These are phyloP conservation scores for Aspergillus sparsus DNA, from an alignment of 495 filamentous ascomycete species.

Conservation along the genomic window DNA sequence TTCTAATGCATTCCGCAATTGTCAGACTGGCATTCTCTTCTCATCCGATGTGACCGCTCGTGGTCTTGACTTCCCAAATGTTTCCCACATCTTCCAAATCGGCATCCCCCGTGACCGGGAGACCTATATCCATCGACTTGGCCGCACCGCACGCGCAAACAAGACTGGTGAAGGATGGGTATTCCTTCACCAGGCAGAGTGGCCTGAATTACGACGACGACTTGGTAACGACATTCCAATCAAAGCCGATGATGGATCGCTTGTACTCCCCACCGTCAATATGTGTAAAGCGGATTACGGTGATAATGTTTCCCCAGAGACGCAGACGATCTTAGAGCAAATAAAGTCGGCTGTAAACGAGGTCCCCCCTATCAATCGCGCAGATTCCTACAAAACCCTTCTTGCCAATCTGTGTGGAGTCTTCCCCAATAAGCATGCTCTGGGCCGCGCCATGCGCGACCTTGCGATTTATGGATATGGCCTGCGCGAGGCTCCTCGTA, in stretches of 20 bases:
- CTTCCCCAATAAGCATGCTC: slow-evolving; percentile 32
- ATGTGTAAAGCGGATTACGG: slow-evolving; percentile 43
- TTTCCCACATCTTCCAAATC: slow-evolving; percentile 71
- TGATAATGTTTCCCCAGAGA: slow-evolving; percentile 24
- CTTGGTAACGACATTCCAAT: slow-evolving; percentile 65
- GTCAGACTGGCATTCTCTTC: slow-evolving; percentile 71
- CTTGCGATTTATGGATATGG: slow-evolving; percentile 62
- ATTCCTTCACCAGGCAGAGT: slow-evolving; percentile 63
- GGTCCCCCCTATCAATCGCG: slow-evolving; percentile 43
- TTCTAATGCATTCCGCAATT: slow-evolving; percentile 69
- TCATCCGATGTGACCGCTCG: slow-evolving; percentile 93
- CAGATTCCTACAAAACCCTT: slow-evolving; percentile 54
- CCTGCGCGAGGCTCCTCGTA: slow-evolving; percentile 54
- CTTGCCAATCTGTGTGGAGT: slow-evolving; percentile 39
- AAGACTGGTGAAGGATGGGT: slow-evolving; percentile 82
- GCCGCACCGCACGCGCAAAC: slow-evolving; percentile 71
- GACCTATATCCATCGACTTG: slow-evolving; percentile 73
- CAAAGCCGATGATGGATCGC: slow-evolving; percentile 52
- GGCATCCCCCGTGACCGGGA: slow-evolving; percentile 62
- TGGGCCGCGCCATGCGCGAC: slow-evolving; percentile 62
- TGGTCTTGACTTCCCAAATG: slow-evolving; percentile 79
- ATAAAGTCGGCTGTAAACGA: slow-evolving; percentile 37
- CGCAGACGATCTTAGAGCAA: slow-evolving; percentile 38
- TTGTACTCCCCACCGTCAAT: slow-evolving; percentile 55
- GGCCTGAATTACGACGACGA: slow-evolving; percentile 43